These are phyloP conservation scores for Allomyces arbusculus DNA, from an alignment of 192 early-diverging fungal species.

Conservation along the genomic window DNA sequence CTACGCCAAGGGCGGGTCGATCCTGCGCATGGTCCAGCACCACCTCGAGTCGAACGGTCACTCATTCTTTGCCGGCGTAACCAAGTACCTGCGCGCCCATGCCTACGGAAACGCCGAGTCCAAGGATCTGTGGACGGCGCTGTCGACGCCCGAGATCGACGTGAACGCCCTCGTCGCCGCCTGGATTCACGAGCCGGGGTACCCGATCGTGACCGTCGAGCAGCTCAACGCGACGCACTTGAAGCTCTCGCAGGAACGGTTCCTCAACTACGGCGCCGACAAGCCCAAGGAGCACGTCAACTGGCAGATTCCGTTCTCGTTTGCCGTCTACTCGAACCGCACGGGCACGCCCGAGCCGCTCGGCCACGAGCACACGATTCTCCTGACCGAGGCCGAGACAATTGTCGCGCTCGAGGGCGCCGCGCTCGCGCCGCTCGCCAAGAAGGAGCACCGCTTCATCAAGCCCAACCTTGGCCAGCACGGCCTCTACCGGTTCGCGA, in stretches of 20 bases:
- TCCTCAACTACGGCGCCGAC: too few species aligned
- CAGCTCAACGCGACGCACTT: too few species aligned
- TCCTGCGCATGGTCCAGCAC: slow-evolving; percentile 79
- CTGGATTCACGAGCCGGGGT: slow-evolving; percentile 48
- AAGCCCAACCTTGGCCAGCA: background rate
- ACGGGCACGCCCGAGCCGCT: background rate
- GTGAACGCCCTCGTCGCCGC: slow-evolving; percentile 60
- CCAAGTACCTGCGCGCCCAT: slow-evolving; percentile 60
- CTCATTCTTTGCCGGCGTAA: slow-evolving; percentile 47
- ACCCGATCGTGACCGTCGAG: background rate
- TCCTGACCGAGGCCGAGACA: too few species aligned
- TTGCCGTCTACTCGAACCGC: background rate
- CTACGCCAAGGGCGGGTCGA: slow-evolving; percentile 77
- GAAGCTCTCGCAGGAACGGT: too few species aligned
- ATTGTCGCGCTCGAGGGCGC: too few species aligned
- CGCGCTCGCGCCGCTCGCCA: too few species aligned
- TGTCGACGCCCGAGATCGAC: slow-evolving; percentile 39
- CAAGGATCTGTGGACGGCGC: slow-evolving; percentile 67
- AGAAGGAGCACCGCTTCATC: background rate
- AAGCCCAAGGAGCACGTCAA: background rate
- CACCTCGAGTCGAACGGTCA: slow-evolving; percentile 32
- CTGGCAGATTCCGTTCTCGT: background rate
- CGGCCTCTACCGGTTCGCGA: background rate
- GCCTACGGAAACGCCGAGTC: slow-evolving; percentile 69
- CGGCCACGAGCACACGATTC: too few species aligned